phyloP scores from a whole-genome alignment of 345 rosid genomes.

The Nasturtium officinale region DNA sequence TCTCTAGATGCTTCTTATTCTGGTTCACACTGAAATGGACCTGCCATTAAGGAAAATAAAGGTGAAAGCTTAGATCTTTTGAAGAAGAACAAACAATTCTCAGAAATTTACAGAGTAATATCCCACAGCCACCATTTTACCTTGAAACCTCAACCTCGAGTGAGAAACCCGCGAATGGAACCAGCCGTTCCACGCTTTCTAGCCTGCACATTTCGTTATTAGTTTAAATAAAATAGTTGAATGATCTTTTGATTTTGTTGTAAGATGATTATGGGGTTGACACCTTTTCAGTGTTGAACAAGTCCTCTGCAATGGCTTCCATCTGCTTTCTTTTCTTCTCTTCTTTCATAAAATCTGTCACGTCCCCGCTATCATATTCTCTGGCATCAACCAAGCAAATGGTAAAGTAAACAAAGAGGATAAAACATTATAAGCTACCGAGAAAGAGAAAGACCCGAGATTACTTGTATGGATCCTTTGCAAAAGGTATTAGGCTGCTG shows the following conservation, averaged over 20 bases:
- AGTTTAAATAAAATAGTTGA: slow-evolving; percentile 10
- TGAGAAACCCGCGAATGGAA: slow-evolving; percentile 54
- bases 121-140: slow-evolving; percentile 20
- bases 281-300: slow-evolving; percentile 77
- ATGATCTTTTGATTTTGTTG: slow-evolving; percentile 9
- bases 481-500: slow-evolving; percentile 77
- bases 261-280: slow-evolving; percentile 21
- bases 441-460: slow-evolving; percentile 17
- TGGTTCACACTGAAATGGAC: background rate
- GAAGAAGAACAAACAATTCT: background rate
- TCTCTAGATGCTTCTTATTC: slow-evolving; percentile 15
- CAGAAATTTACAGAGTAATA: slow-evolving; percentile 16
- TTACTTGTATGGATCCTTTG: slow-evolving; percentile 80
- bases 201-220: slow-evolving; percentile 51
- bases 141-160: slow-evolving; percentile 45
- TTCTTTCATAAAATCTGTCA: slow-evolving; percentile 62
- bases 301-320: slow-evolving; percentile 91
- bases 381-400: slow-evolving; percentile 41
- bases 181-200: slow-evolving; percentile 65
- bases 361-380: slow-evolving; percentile 55
- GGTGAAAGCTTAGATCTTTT: slow-evolving; percentile 14
- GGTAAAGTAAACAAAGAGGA: slow-evolving; percentile 12
- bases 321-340: slow-evolving; percentile 81
- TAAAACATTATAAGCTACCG: slow-evolving; percentile 16
- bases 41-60: slow-evolving; percentile 1